Percentiles rank a stretch among this genome's conserved stretches.
These are phyloP conservation scores for Glycine soja DNA, from an alignment of 306 rosid species.

Conservation along the genomic window DNA sequence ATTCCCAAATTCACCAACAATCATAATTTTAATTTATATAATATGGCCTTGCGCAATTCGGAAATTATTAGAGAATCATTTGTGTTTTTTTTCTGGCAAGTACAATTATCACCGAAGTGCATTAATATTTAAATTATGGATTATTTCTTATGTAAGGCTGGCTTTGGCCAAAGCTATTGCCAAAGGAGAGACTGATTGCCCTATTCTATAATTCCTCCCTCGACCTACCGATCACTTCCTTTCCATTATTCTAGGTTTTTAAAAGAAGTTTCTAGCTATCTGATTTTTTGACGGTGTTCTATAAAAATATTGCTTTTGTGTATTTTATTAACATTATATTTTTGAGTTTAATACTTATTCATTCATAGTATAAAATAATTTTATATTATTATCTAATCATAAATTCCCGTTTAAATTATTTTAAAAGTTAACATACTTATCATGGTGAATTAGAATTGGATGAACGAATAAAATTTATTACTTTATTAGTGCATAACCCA, in stretches of 20 bases:
- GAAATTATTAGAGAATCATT: conserved; percentile 39
- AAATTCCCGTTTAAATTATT: too few relatives aligned
- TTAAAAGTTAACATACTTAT: too few relatives aligned
- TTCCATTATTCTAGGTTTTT: neutral
- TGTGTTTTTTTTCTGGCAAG: neutral
- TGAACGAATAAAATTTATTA: too few relatives aligned
- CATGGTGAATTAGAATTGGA: too few relatives aligned
- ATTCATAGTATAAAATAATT: too few relatives aligned
- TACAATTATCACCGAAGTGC: neutral
- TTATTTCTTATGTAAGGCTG: neutral
- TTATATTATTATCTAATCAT: too few relatives aligned
- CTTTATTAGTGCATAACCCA: too few relatives aligned
- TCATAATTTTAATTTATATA: conserved; percentile 25
- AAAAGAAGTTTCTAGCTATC: conserved; percentile 16
- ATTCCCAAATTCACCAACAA: conserved; percentile 41
- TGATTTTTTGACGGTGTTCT: neutral
- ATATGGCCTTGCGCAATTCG: conserved; percentile 9
- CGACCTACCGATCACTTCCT: conserved; percentile 6
- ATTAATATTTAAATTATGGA: conserved; percentile 5
- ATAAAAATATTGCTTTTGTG: neutral
- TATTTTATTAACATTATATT: neutral
- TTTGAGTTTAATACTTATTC: too few relatives aligned
- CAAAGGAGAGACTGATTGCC: conserved; percentile 9
- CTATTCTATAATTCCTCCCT: conserved; percentile 2
- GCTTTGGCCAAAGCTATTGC: conserved; percentile 36